Conservation (phyloP, 371 early-diverging fungal species). For the Mortierella sp. region DNA sequence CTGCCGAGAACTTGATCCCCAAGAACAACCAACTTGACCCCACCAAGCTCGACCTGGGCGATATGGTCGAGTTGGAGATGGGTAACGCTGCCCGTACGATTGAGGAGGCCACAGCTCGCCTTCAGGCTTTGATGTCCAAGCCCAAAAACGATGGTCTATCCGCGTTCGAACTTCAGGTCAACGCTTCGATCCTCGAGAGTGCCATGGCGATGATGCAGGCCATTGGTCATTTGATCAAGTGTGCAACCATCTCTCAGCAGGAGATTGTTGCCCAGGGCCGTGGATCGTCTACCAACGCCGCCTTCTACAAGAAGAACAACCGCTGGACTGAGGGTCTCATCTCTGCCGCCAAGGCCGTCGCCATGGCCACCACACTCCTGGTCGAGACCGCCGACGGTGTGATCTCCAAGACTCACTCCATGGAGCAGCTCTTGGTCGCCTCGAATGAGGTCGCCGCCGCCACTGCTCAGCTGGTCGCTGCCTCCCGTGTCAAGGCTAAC, state of each 20-base stretch:
- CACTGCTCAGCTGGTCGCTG: constrained; percentile 97
- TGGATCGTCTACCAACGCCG: constrained; percentile 87
- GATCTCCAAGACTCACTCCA: constrained; percentile 89
- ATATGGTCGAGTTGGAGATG: constrained; percentile 96
- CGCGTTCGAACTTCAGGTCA: constrained; percentile 88
- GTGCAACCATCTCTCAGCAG: constrained; percentile 95
- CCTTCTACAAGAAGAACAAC: constrained; percentile 98
- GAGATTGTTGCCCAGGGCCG: constrained; percentile 97
- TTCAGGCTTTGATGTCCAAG: constrained; percentile 84
- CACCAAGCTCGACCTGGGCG: constrained; percentile 82
- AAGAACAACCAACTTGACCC: constrained; percentile 66
- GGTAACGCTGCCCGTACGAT: constrained; percentile 91
- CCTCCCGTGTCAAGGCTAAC: constrained; percentile 94
- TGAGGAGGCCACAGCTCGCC: constrained; percentile 89
- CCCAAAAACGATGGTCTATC: constrained; percentile 82
- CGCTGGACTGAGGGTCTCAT: constrained; percentile 99
- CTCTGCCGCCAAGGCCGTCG: constrained; percentile 97
- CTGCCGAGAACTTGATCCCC: constrained; percentile 83
- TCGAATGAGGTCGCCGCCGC: constrained; percentile 97
- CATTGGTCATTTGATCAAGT: constrained; percentile 93
- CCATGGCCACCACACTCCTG: constrained; percentile 89
- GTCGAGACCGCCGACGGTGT: constrained; percentile 98
- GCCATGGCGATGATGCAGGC: constrained; percentile 95
- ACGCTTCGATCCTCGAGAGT: constrained; percentile 90
- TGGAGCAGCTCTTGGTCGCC: constrained; percentile 96